Evolutionary conservation across 805 yeast species (phyloP).

Genomic region (Metschnikowia reukaufii): DNA sequence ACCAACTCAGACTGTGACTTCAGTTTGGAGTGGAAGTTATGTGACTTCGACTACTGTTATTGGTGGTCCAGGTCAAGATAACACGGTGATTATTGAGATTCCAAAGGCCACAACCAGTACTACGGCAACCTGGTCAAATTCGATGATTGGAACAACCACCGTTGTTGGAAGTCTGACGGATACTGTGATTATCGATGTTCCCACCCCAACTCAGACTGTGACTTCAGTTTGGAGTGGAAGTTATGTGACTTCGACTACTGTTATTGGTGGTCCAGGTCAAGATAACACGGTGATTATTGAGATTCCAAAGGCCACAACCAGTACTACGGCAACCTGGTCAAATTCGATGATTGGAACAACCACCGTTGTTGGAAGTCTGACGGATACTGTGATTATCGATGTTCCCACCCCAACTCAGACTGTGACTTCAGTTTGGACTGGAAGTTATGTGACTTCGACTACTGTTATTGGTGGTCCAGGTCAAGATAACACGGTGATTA

Average conservation of each 20-base stretch:
- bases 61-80: conserved; percentile 12
- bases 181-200: conserved; percentile 14
- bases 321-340: too few relatives aligned
- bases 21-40: conserved; percentile 5
- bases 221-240: conserved; percentile 14
- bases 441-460: too few relatives aligned
- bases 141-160: background rate
- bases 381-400: too few relatives aligned
- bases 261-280: conserved; percentile 10
- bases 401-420: conserved; percentile 8
- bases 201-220: conserved; percentile 3
- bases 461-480: too few relatives aligned
- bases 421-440: background rate
- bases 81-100: conserved; percentile 18
- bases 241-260: conserved; percentile 8
- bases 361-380: too few relatives aligned
- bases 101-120: conserved; percentile 7
- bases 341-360: too few relatives aligned
- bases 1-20: conserved; percentile 13
- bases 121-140: conserved; percentile 14
- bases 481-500: too few relatives aligned
- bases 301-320: conserved; percentile 8
- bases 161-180: background rate
- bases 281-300: conserved; percentile 14
- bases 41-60: conserved; percentile 9